Base-by-base conservation (phyloP, 2,329 filamentous ascomycete genomes). In the Xylaria hypoxylon region DNA sequence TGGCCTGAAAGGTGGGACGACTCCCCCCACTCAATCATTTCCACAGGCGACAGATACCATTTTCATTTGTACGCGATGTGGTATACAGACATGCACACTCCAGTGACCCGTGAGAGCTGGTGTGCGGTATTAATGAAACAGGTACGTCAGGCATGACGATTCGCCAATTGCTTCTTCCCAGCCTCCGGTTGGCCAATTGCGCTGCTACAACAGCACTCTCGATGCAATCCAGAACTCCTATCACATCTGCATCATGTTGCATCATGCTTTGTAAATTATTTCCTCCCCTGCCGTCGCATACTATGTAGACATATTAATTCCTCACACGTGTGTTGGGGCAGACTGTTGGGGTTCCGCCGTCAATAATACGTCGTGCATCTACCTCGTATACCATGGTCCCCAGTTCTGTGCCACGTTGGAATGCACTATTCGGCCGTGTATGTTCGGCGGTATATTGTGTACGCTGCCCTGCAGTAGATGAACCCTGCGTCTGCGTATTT, bases 331-430 rank as follows among this genome's bases (percentile, higher is more conserved):
- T n/a, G n/a, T n/a, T n/a, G n/a, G n/a, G n/a, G n/a, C n/a, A n/a
- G n/a, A n/a, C n/a, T n/a, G 61, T 69, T 67, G 60, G 17, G 5
- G 44, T 47, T 19, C 55, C 58, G 53, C 50, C 65, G 57, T 51
- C 35, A 65, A 59, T 65, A 53, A 55, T 51, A 38, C 52, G 57
- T 53, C 64, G 19, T 64, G 50, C 64, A 40, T 64, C 45, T 28
- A 35, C 45, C 35, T n/a, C n/a, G n/a, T 51, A 62, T 60, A 61
- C 53, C 6, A 42, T 19, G 51, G 51, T 35, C 13, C 47, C 67
- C 50, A 33, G 31, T 17, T 33, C 50, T 40, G 17, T 64, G 64
- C 64, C 67, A 69, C 64, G 60, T 69, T 67, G 33, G 45, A 13
- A 45, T 64, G 57, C 60, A 60, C 47, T 51, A 61, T 64, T 67